Evolutionary conservation across 306 rosid species (phyloP).

Genomic region (Fragaria ananassa): DNA sequence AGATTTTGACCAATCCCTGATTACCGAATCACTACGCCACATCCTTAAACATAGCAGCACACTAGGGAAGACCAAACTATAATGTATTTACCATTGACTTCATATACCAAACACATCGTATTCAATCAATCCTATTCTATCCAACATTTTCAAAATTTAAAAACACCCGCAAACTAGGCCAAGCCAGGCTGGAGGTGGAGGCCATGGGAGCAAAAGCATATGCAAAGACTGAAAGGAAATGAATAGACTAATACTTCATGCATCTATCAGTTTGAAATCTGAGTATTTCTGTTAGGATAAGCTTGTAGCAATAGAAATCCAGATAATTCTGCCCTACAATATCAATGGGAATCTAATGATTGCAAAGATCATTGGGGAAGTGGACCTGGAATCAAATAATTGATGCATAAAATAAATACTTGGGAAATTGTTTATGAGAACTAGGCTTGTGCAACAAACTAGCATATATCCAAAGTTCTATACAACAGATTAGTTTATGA

Average conservation of each 20-base stretch:
- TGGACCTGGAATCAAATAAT: conserved; percentile 29
- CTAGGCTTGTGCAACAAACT: conserved; percentile 2
- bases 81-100: conserved; percentile 1
- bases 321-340: conserved; percentile 2
- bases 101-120: background rate
- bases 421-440: background rate
- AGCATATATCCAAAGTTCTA: background rate
- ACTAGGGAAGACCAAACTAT: background rate
- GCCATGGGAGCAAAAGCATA: conserved; percentile 14
- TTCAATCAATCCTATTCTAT: background rate
- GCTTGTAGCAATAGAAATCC: background rate
- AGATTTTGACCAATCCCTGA: background rate
- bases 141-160: background rate
- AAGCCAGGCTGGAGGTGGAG: conserved; percentile 19
- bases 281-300: background rate
- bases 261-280: conserved; percentile 5
- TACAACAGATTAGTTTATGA: background rate
- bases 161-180: conserved; percentile 6
- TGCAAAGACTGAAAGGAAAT: background rate
- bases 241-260: background rate
- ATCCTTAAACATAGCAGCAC: conserved; percentile 3
- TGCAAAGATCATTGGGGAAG: conserved; percentile 4
- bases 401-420: background rate
- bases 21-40: background rate
- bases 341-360: conserved; percentile 21